These are phyloP conservation scores for Pyrenula massariospora DNA, from an alignment of 495 filamentous ascomycete genomes.

Conservation along the genomic window DNA sequence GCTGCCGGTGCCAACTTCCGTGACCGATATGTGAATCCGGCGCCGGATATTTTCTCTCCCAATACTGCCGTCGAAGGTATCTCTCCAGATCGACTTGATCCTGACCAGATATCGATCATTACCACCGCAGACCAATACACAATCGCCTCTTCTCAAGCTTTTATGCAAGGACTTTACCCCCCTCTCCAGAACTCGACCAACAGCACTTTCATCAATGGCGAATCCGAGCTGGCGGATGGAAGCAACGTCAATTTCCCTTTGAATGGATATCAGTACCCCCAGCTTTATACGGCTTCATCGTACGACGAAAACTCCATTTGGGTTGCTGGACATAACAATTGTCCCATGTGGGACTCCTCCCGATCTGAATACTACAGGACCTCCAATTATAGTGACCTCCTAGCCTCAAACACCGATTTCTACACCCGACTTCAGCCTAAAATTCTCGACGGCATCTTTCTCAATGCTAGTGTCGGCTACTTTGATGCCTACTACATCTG, in stretches of 20 bases:
- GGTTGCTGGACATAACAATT: slow-evolving; percentile 47
- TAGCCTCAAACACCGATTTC: slow-evolving; percentile 27
- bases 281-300: slow-evolving; percentile 36
- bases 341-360: slow-evolving; percentile 29
- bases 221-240: slow-evolving; percentile 45
- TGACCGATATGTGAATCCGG: slow-evolving; percentile 40
- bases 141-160: slow-evolving; percentile 55
- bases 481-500: slow-evolving; percentile 48
- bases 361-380: slow-evolving; percentile 25
- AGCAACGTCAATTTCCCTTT: slow-evolving; percentile 45
- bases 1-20: slow-evolving; percentile 50
- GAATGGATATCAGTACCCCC: slow-evolving; percentile 63
- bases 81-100: slow-evolving; percentile 28
- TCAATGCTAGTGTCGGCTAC: slow-evolving; percentile 34
- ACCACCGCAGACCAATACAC: slow-evolving; percentile 35
- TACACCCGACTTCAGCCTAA: slow-evolving; percentile 35
- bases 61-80: slow-evolving; percentile 27
- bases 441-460: slow-evolving; percentile 22
- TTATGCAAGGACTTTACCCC: slow-evolving; percentile 75
- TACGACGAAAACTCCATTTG: slow-evolving; percentile 44
- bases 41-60: slow-evolving; percentile 20
- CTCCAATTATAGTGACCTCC: slow-evolving; percentile 21
- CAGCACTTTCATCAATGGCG: slow-evolving; percentile 22
- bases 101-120: slow-evolving; percentile 32
- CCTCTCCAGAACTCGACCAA: slow-evolving; percentile 36